Conservation (phyloP, 345 rosid species). For the Leavenworthia alabamica region DNA sequence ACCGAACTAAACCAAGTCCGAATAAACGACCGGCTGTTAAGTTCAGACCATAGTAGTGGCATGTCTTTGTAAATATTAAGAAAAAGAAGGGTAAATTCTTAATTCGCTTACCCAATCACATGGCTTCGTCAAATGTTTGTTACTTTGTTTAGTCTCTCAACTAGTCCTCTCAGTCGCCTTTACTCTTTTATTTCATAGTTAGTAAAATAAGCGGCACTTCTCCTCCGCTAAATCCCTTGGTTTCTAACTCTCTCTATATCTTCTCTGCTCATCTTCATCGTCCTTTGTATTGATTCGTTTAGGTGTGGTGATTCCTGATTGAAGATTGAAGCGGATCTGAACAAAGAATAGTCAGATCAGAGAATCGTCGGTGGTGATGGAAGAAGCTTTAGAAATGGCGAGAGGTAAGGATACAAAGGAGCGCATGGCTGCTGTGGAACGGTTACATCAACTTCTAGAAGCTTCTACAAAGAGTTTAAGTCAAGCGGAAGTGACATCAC, state of each 20-base stretch:
- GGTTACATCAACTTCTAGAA: conserved; percentile 83
- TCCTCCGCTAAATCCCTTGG: conserved; percentile 32
- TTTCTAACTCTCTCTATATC: background rate
- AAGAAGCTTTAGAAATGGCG: conserved; percentile 92
- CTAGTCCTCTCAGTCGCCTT: conserved; percentile 4
- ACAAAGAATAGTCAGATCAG: no score
- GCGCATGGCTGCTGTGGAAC: conserved; percentile 98
- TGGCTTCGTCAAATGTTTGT: background rate
- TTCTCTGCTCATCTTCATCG: background rate
- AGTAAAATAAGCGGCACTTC: conserved; percentile 34
- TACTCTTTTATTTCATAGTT: conserved; percentile 26
- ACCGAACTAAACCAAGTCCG: no score
- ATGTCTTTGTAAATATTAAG: conserved; percentile 34
- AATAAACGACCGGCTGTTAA: background rate
- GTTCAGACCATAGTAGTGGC: conserved; percentile 37
- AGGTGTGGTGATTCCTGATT: background rate
- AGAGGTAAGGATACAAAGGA: conserved; percentile 98
- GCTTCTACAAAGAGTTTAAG: conserved; percentile 68
- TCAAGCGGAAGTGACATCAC: conserved; percentile 67
- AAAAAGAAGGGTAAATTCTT: conserved; percentile 16
- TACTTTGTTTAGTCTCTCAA: background rate
- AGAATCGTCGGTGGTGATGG: conserved; percentile 49
- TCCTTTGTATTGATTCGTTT: conserved; percentile 12
- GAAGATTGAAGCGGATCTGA: conserved; percentile 42
- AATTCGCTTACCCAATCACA: conserved; percentile 30